Evolutionary conservation across 73 alveolate genomes (phyloP), one percentile per base, ranked within the genome.

Genomic region (Tetrahymena thermophila): DNA sequence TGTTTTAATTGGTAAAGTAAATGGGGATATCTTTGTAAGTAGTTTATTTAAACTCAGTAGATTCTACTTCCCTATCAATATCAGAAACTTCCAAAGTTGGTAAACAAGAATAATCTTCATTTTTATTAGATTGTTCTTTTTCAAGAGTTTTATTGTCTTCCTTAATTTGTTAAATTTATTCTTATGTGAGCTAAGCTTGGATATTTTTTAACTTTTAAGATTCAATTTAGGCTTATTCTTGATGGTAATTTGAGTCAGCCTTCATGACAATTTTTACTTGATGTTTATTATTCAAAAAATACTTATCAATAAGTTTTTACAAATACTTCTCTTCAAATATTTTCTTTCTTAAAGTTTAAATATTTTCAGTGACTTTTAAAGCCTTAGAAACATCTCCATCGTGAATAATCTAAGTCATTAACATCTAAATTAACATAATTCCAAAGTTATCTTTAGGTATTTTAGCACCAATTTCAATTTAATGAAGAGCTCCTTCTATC

Each of bases 81-180:
- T 98, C 99, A 14, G 58, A n/a, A n/a, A 97, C 42, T 19, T 93
- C 43, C 34, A 98, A 94, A 19, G 98, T 85, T 38, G 99, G 99
- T 5, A 98, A 96, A 40, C 95, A 94, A 34, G 94, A 93, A 23
- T 83, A 94, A 93, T 98, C 98, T 94, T 97, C 96, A 21, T 94
- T 94, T 38, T 94, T 83, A 37, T 98, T 97, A 57, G 97, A 71
- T 71, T 71, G 94, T 55, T 94, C 96, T 94, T 97, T 57, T 84
- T 95, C 93, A 9, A 98, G 94, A 17, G 40, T 94, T 35, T 56
- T 35, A 23, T 98, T 97, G 7, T 97, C 98, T 43, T 98, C 85
- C 23, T 98, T 96, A 7, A 97, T 55, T 34, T 94, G 94, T 55
- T 95, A 57, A 85, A 96, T 96, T 93, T 95, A 97, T 83, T 96